A percentile compares a stretch with the other conserved stretches of the same genome.
Conservation (phyloP, 441 rosid species). For the Pelargonium citronellum region DNA sequence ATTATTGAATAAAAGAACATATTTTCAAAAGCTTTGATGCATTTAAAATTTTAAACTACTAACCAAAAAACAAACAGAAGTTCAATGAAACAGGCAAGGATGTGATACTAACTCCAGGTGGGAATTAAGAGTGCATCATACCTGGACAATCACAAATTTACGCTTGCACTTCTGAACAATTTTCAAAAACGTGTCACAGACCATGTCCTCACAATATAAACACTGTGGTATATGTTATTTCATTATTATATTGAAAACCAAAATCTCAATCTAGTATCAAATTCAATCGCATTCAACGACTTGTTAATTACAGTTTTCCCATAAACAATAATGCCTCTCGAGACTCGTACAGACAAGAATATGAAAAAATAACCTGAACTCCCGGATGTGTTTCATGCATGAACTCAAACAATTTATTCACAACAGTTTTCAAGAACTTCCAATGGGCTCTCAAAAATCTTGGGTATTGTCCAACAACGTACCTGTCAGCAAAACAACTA, state of each 20-base stretch:
- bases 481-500: conserved; percentile 48
- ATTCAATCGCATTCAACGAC: no score
- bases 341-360: not conserved
- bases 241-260: not conserved
- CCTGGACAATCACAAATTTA: conserved; percentile 95
- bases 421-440: conserved; percentile 99
- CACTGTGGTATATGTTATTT: conserved; percentile 2
- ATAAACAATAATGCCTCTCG: no score
- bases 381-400: conserved; percentile 99
- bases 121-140: conserved; percentile 18
- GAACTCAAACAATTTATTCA: conserved; percentile 95
- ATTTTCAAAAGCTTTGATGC: not conserved
- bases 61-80: no score
- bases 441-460: conserved; percentile 98
- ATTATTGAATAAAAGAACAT: not conserved
- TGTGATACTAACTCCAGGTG: not conserved
- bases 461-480: conserved; percentile 99
- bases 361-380: conserved; percentile 66
- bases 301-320: no score
- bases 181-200: conserved; percentile 98
- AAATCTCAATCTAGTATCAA: no score
- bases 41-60: no score
- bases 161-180: conserved; percentile 99
- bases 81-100: no score
- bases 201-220: conserved; percentile 76